A percentile compares a stretch with the other conserved stretches of the same genome.
Evolutionary conservation across 2,329 filamentous ascomycete genomes (phyloP).

Genomic region (Paracoccidioides lutzii): DNA sequence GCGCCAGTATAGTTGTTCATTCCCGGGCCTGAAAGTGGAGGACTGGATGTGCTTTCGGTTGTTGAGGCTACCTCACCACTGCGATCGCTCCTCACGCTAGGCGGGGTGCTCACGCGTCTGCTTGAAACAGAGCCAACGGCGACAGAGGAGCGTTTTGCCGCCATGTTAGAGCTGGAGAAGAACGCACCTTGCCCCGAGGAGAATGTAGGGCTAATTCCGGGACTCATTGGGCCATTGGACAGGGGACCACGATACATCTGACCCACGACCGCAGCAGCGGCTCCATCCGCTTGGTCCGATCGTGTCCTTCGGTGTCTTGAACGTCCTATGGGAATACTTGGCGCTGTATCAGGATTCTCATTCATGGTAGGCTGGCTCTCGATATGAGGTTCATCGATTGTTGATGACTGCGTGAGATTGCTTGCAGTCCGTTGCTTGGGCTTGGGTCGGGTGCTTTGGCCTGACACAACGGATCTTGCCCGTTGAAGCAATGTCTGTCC

Average conservation of each 20-base stretch:
- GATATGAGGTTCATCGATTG: constrained; percentile 2
- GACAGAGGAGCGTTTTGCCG: constrained; percentile 36
- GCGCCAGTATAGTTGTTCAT: constrained; percentile 56
- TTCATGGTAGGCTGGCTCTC: constrained; percentile 23
- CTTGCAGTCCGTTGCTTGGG: constrained; percentile 34
- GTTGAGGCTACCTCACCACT: constrained; percentile 31
- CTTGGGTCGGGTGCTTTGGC: constrained; percentile 23
- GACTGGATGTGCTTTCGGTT: constrained; percentile 37
- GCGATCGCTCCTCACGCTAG: constrained; percentile 40
- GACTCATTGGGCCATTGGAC: constrained; percentile 40
- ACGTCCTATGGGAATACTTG: constrained; percentile 35
- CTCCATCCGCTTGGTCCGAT: constrained; percentile 34
- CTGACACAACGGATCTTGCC: constrained; percentile 48
- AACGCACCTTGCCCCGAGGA: constrained; percentile 25
- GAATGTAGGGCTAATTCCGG: constrained; percentile 40
- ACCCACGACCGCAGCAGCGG: constrained; percentile 60
- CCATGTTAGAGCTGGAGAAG: constrained; percentile 37
- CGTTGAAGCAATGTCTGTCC: constrained; percentile 42
- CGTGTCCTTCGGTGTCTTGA: constrained; percentile 37
- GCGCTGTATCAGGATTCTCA: constrained; percentile 36
- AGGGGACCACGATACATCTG: constrained; percentile 68
- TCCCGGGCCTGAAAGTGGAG: constrained; percentile 52
- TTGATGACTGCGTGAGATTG: constrained; percentile 23
- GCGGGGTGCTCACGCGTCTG: constrained; percentile 55
- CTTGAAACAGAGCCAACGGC: constrained; percentile 41